Percentiles rank a stretch among this genome's conserved stretches.
Evolutionary conservation across 305 asterid species (phyloP).

Genomic region (Ruellia speciosa): DNA sequence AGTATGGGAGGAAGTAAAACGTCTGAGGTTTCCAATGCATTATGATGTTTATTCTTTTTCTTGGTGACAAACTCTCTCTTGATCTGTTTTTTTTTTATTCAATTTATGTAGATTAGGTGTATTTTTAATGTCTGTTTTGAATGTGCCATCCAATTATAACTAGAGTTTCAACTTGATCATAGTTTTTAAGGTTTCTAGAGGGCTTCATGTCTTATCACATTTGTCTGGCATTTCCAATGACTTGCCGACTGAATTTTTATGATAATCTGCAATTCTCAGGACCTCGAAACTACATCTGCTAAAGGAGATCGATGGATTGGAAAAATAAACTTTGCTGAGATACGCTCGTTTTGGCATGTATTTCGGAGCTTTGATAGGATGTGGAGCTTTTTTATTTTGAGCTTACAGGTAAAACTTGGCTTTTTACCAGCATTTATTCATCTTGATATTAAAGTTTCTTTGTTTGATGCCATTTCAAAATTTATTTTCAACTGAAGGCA

Average conservation of each 20-base stretch:
- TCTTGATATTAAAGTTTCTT: constrained; percentile 9
- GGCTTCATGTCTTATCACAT: constrained; percentile 12
- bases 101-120: background rate
- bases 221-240: constrained; percentile 14
- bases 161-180: background rate
- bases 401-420: constrained; percentile 60
- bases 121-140: background rate
- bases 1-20: background rate
- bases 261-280: constrained; percentile 40
- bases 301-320: constrained; percentile 71
- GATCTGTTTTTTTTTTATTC: background rate
- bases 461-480: constrained; percentile 18
- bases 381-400: constrained; percentile 92
- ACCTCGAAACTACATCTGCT: constrained; percentile 34
- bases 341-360: constrained; percentile 80
- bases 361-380: constrained; percentile 90
- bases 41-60: background rate
- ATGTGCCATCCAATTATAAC: background rate
- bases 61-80: background rate
- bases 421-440: constrained; percentile 18
- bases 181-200: constrained; percentile 7
- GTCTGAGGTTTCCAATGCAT: constrained; percentile 1
- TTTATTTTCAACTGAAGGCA: constrained; percentile 45
- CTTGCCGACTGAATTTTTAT: constrained; percentile 12
- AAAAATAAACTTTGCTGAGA: constrained; percentile 87